Base-by-base conservation (phyloP, 805 yeast genomes). In the Wickerhamiella azymoides region DNA sequence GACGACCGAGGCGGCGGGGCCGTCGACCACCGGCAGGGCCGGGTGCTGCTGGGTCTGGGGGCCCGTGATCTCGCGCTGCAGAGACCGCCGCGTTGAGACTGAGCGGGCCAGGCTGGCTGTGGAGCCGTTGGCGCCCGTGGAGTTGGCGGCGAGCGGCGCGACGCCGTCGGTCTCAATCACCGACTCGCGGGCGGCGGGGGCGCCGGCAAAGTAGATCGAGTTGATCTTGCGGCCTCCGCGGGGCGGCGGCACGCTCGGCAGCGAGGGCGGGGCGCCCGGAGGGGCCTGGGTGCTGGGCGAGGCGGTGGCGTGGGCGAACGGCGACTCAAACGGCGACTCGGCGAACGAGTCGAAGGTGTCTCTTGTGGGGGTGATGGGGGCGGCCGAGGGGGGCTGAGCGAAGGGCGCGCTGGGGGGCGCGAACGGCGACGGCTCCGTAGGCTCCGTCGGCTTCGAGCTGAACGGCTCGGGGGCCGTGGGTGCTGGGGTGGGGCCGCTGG, bases 1-100 rank as follows among this genome's bases (percentile, higher is more conserved):
- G n/a, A 92, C 88, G 51, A 86, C 67, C 40, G 93, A 80, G 2
- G 88, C 78, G 55, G 80, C 84, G 53, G 89, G 51, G 17, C 63
- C 64, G 24, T 35, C 42, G 18, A 33, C 50, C 5, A 51, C 35
- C 6, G 63, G 62, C 40, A 59, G 50, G 10, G 55, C 54, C 10
- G 65, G 65, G 50, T 54, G 59, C 36, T 36, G 52, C 19, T 50
- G 38, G 7, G 50, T 14, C 19, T 50, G 49, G 13, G 45, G 49
- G 24, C 44, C 47, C 26, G 45, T 43, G 21, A 41, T 46, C 26
- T 38, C 43, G n/a, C 37, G 51, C 44, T 21, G 48, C 27, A 24
- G 47, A 21, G 39, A 52, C 37, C 28, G 59, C 42, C 43, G 43
- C 16, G 30, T 17, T 4, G 43, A 39, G 8, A 14, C 49, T 46